Evolutionary conservation across 768 basidiomycete species (phyloP).

Genomic region (Phanerochaete carnosa): DNA sequence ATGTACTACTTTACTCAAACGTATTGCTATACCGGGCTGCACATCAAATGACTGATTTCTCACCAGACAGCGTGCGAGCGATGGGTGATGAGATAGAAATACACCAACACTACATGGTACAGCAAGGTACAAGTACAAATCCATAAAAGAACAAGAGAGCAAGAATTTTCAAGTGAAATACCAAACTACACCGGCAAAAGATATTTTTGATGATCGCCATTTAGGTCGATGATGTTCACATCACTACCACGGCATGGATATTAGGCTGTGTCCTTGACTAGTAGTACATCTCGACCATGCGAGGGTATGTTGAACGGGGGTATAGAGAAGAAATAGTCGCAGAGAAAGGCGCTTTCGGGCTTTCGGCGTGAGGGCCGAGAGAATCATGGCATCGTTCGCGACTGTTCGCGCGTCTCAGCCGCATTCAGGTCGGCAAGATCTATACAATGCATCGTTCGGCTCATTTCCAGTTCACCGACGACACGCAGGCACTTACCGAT

Average conservation of each 20-base stretch:
- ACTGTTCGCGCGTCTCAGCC: conserved; percentile 14
- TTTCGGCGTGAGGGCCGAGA: neutral
- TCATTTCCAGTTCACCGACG: neutral
- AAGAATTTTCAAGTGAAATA: too few relatives aligned
- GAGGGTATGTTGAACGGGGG: conserved; percentile 10
- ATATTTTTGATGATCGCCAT: too few relatives aligned
- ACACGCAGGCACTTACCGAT: conserved; percentile 26
- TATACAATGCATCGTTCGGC: conserved; percentile 1
- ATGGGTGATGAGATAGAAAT: too few relatives aligned
- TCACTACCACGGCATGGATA: neutral
- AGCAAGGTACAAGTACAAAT: too few relatives aligned
- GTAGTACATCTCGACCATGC: neutral
- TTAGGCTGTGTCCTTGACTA: neutral
- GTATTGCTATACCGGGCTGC: too few relatives aligned
- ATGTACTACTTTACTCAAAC: neutral
- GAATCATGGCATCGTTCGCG: conserved; percentile 13
- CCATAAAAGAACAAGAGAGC: too few relatives aligned
- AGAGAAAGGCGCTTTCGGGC: neutral
- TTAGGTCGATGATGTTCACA: neutral
- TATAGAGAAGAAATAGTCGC: conserved; percentile 1
- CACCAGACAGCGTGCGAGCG: too few relatives aligned
- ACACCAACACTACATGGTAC: too few relatives aligned
- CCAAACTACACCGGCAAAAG: too few relatives aligned
- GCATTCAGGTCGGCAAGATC: conserved; percentile 20
- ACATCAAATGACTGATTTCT: too few relatives aligned